Conservation (phyloP, 805 yeast species). For the Candida dajiaensis region DNA sequence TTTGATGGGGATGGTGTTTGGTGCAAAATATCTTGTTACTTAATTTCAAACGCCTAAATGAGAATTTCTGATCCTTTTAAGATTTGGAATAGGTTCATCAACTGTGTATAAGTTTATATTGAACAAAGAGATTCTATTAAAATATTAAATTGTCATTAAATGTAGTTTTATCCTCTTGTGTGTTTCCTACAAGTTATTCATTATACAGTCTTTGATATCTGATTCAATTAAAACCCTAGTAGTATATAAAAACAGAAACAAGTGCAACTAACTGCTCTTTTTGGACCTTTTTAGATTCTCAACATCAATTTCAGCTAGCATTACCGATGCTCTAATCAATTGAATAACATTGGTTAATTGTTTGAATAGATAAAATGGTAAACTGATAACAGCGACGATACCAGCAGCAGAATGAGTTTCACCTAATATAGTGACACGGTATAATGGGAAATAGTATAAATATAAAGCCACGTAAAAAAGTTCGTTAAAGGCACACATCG, state of each 20-base stretch:
- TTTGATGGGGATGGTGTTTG: conserved; percentile 25
- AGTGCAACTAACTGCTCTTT: background rate
- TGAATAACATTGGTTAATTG: conserved; percentile 89
- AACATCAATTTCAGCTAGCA: conserved; percentile 70
- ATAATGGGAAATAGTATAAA: conserved; percentile 52
- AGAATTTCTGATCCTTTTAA: conserved; percentile 26
- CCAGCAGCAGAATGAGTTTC: conserved; percentile 53
- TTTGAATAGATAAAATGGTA: conserved; percentile 88
- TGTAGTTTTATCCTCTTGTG: background rate
- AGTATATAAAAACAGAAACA: too few relatives aligned
- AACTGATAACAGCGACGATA: conserved; percentile 47
- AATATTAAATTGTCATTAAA: too few relatives aligned
- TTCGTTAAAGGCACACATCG: conserved; percentile 91
- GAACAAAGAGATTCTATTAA: too few relatives aligned
- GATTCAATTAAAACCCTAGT: too few relatives aligned
- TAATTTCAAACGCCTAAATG: conserved; percentile 16
- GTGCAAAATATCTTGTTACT: conserved; percentile 27
- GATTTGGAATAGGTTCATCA: background rate
- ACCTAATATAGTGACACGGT: conserved; percentile 25
- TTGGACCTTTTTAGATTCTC: conserved; percentile 25
- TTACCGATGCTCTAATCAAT: conserved; percentile 75
- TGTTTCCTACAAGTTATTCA: too few relatives aligned
- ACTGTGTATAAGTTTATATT: background rate
- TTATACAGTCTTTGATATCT: too few relatives aligned
- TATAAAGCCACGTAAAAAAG: conserved; percentile 87